Percentiles rank a stretch among this genome's conserved stretches.
These are phyloP conservation scores for Curvularia verruculosa DNA, from an alignment of 2,329 filamentous ascomycete species.

Conservation along the genomic window DNA sequence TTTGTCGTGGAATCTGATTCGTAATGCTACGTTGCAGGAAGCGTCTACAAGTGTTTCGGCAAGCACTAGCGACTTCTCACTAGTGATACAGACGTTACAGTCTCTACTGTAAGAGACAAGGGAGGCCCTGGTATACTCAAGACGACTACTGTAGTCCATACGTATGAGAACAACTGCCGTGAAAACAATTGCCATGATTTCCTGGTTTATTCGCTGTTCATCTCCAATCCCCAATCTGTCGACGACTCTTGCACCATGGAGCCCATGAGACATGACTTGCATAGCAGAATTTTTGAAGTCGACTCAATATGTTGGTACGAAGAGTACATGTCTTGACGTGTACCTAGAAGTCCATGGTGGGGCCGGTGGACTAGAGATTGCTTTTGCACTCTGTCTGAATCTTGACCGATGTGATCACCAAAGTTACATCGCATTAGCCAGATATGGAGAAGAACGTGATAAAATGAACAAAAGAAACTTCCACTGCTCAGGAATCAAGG, in stretches of 20 bases:
- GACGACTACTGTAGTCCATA: background rate
- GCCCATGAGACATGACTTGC: background rate
- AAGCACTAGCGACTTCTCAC: background rate
- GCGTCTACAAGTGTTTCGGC: background rate
- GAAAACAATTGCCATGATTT: background rate
- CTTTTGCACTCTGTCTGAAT: conserved; percentile 1
- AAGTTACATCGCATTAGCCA: conserved; percentile 1
- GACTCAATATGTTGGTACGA: background rate
- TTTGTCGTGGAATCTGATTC: background rate
- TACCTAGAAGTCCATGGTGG: background rate
- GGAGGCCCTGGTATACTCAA: background rate
- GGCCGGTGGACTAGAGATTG: background rate
- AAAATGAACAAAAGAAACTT: background rate
- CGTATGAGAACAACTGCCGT: background rate
- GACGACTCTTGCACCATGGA: background rate
- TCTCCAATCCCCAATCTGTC: background rate
- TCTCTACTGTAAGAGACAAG: background rate
- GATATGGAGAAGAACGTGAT: background rate
- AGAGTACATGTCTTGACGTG: background rate
- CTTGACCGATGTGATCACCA: background rate
- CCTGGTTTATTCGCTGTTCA: background rate
- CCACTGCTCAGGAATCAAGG: background rate
- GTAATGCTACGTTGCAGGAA: background rate
- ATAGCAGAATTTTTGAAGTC: background rate
- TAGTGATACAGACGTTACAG: background rate